Evolutionary conservation across 148 eudicot species (phyloP).

Genomic region (Fagopyrum esculentum): DNA sequence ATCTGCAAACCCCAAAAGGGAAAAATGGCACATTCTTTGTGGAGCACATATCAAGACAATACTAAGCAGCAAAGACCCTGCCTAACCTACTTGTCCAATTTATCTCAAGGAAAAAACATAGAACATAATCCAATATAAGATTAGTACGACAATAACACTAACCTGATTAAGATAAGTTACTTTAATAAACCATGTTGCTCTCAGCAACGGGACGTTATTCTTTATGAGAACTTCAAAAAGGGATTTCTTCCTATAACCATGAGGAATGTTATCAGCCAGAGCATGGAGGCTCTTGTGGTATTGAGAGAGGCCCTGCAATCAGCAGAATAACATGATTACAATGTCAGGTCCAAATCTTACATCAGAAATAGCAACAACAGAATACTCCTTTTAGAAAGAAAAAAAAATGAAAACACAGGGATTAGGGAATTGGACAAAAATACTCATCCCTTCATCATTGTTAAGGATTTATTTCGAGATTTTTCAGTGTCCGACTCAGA

Average conservation of each 20-base stretch:
- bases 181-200: constrained; percentile 99
- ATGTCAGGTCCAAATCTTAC: not conserved
- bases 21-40: constrained; percentile 1
- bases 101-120: not conserved
- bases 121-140: not conserved
- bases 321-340: not conserved
- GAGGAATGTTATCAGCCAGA: constrained; percentile 89
- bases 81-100: not conserved
- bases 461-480: not conserved
- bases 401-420: not conserved
- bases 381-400: not conserved
- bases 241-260: constrained; percentile 67
- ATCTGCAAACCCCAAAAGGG: not conserved
- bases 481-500: not conserved
- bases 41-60: not conserved
- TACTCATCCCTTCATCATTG: not conserved
- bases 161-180: constrained; percentile 96
- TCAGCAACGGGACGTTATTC: constrained; percentile 81
- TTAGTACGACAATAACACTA: not conserved
- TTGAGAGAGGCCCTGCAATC: constrained; percentile 85
- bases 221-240: constrained; percentile 82
- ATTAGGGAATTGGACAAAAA: not conserved
- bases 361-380: not conserved
- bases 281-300: constrained; percentile 78
- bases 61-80: not conserved